Conservation (phyloP, 352 stramenopile genomes). For the Globisporangium paroecandrum region DNA sequence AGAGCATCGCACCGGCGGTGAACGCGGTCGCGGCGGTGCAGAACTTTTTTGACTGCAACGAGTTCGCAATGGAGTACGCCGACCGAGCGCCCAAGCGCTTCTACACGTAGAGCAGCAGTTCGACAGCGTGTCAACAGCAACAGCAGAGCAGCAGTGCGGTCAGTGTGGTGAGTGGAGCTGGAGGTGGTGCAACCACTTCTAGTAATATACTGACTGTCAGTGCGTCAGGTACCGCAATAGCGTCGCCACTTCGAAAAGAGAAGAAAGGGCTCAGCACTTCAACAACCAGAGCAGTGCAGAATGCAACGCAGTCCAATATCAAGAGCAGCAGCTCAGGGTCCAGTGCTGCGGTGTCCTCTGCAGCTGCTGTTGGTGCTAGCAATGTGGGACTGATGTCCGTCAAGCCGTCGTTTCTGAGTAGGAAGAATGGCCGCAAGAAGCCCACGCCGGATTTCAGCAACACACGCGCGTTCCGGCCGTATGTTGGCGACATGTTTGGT, state of each 20-base stretch:
- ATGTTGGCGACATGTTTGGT: conserved; percentile 76
- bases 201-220: background rate
- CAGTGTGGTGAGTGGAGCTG: background rate
- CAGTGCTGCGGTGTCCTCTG: conserved; percentile 5
- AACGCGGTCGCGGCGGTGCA: conserved; percentile 1
- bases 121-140: background rate
- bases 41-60: conserved; percentile 36
- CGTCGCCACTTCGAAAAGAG: conserved; percentile 1
- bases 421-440: conserved; percentile 53
- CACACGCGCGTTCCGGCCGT: conserved; percentile 47
- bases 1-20: conserved; percentile 26
- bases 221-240: background rate
- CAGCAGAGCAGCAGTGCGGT: background rate
- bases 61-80: conserved; percentile 65
- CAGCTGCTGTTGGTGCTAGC: conserved; percentile 6
- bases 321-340: background rate
- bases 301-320: background rate
- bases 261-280: background rate
- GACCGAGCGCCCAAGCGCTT: conserved; percentile 34
- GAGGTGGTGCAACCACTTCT: background rate
- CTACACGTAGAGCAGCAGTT: background rate
- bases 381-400: conserved; percentile 2
- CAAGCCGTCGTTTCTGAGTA: conserved; percentile 22
- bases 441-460: conserved; percentile 27
- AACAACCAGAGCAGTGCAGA: background rate